Conservation (phyloP, 768 basidiomycete species). For the Termitomyces titanicus region DNA sequence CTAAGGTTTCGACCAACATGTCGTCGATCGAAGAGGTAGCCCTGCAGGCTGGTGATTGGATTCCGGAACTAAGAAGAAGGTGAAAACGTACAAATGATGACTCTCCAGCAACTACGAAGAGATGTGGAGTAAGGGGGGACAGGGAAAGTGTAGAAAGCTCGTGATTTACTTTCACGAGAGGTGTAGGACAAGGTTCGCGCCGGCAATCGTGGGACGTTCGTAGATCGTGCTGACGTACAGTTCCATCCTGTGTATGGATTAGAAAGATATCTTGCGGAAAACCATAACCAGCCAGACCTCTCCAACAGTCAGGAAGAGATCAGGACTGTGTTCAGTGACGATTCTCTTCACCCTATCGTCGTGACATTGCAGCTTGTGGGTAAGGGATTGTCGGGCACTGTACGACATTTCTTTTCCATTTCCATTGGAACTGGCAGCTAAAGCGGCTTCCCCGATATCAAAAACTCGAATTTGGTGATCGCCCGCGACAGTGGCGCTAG, state of each 20-base stretch:
- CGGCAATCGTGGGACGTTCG: conserved; percentile 66
- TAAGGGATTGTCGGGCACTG: conserved; percentile 41
- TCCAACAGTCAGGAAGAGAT: conserved; percentile 74
- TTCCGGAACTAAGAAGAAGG: neutral
- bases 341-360: conserved; percentile 70
- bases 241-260: conserved; percentile 58
- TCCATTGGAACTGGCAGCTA: conserved; percentile 29
- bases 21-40: conserved; percentile 80
- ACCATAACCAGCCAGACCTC: conserved; percentile 47
- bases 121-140: conserved; percentile 77
- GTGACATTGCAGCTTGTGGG: conserved; percentile 68
- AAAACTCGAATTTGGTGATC: conserved; percentile 78
- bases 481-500: conserved; percentile 68
- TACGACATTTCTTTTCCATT: conserved; percentile 42
- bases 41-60: conserved; percentile 36
- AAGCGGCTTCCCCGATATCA: conserved; percentile 51
- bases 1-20: conserved; percentile 57
- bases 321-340: conserved; percentile 74
- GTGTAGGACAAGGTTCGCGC: conserved; percentile 56
- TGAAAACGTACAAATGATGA: conserved; percentile 60
- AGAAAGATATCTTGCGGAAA: neutral
- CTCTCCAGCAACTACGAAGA: conserved; percentile 83
- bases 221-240: conserved; percentile 86
- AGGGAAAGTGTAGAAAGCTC: conserved; percentile 71
- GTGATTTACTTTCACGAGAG: conserved; percentile 62